These are phyloP conservation scores for Colletotrichum coccodes DNA, from an alignment of 2,329 filamentous ascomycete genomes.

Conservation along the genomic window DNA sequence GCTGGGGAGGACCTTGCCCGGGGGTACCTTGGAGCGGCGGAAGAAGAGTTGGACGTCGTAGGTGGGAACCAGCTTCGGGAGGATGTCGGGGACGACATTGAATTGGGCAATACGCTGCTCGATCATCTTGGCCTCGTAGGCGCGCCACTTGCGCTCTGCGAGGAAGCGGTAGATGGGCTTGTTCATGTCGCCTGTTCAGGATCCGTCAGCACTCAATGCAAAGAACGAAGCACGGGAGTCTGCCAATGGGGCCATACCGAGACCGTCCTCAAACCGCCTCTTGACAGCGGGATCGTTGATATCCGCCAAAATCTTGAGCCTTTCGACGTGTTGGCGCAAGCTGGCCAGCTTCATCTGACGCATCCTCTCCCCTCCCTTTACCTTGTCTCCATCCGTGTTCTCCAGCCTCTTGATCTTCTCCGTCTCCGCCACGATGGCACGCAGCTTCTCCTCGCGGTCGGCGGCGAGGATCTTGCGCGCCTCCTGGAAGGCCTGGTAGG, in stretches of 20 bases:
- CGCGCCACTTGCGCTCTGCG: conserved; percentile 87
- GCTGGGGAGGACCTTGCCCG: conserved; percentile 83
- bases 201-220: conserved; percentile 9
- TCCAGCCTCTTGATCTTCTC: conserved; percentile 76
- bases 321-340: conserved; percentile 78
- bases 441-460: conserved; percentile 85
- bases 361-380: conserved; percentile 70
- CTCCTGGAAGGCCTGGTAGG: conserved; percentile 98
- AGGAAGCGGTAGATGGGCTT: conserved; percentile 96
- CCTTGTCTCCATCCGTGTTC: conserved; percentile 63
- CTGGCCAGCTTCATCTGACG: conserved; percentile 76
- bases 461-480: conserved; percentile 83
- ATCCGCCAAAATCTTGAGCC: conserved; percentile 88
- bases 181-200: conserved; percentile 82
- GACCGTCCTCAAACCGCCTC: conserved; percentile 91
- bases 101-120: conserved; percentile 89
- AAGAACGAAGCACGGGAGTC: neutral
- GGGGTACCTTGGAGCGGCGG: conserved; percentile 73
- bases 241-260: conserved; percentile 66
- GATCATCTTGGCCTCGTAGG: conserved; percentile 82
- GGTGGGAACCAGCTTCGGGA: conserved; percentile 81
- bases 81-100: conserved; percentile 86
- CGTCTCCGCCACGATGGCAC: conserved; percentile 74
- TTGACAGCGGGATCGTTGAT: conserved; percentile 96
- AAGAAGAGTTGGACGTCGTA: conserved; percentile 88